Base-by-base conservation (phyloP, 176 grass and related monocot species). In the Cenchrus purpureus region DNA sequence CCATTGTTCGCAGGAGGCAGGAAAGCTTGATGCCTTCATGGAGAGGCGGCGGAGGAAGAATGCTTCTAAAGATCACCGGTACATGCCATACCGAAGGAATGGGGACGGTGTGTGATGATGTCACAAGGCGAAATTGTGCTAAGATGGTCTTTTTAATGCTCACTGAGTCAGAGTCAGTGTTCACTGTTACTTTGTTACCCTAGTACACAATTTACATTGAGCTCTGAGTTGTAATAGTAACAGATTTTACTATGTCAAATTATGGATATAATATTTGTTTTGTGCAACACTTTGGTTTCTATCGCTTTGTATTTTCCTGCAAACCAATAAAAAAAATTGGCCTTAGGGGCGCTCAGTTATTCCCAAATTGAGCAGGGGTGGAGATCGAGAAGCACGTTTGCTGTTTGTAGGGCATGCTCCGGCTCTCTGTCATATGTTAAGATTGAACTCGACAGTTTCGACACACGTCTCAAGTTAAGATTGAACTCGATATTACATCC, bases 61-160 rank as follows among this genome's bases (percentile, higher is more conserved):
- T 53, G 91, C 97, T 61, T 98, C 93, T 19, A 98, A 98, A 83
- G 97, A 98, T 94, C 97, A 94, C 71, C 91, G 93, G 13, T 94
- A 84, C 83, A 94, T 98, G 96, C 93, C 97, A 7, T 98, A 98
- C 69, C n/a, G 88, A 44, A 87, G 93, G 68, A 76, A 85, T 28
- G 88, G 63, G 6, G 61, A 82, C 73, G 89, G 73, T 68, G 77
- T 77, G 68, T 71, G 73, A 53, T 5, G 81, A 82, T 86, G 61
- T 34, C 60, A 37, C 42, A 4, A 17, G 67, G 54, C 53, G 4
- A n/a, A 44, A 57, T 6, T 22, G 7, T 74, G 29, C 66, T 54
- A n/a, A 25, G 14, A 13, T 73, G 13, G 22, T 73, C 73, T 53
- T 77, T 67, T 56, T 45, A n/a, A 28, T 40, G 53, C 65, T 66